Conservation (phyloP, 805 yeast genomes). For the Metschnikowia proteae region DNA sequence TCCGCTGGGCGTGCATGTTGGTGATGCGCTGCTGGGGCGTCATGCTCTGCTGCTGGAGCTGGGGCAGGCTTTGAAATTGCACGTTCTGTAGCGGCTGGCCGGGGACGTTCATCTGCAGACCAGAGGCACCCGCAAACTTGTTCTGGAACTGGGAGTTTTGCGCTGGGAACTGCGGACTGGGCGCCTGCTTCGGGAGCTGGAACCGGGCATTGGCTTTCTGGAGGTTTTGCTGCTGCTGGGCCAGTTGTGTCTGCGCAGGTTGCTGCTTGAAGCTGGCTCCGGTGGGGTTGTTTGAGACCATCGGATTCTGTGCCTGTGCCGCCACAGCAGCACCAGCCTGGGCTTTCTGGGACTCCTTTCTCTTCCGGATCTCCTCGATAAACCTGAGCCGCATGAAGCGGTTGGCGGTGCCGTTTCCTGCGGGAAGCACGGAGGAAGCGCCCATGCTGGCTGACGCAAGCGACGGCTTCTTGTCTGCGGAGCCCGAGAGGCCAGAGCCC, state of each 20-base stretch:
- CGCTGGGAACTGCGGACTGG: background rate
- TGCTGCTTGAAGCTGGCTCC: slow-evolving; percentile 7
- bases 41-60: slow-evolving; percentile 3
- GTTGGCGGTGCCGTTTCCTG: slow-evolving; percentile 35
- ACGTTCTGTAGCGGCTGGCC: slow-evolving; percentile 1
- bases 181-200: slow-evolving; percentile 5
- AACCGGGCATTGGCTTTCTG: background rate
- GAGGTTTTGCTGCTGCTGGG: slow-evolving; percentile 4
- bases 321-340: slow-evolving; percentile 41
- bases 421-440: slow-evolving; percentile 19
- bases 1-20: slow-evolving; percentile 6
- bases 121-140: background rate
- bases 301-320: slow-evolving; percentile 26
- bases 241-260: background rate
- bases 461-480: slow-evolving; percentile 8
- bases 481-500: slow-evolving; percentile 1
- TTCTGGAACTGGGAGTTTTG: slow-evolving; percentile 1
- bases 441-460: slow-evolving; percentile 8
- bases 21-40: slow-evolving; percentile 2
- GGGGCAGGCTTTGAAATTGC: background rate
- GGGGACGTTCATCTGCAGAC: background rate
- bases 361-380: slow-evolving; percentile 78
- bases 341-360: slow-evolving; percentile 46
- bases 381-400: slow-evolving; percentile 86
- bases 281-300: slow-evolving; percentile 4